Conservation (phyloP, 2,329 filamentous ascomycete genomes). For the Aspergillus pseudonomiae region DNA sequence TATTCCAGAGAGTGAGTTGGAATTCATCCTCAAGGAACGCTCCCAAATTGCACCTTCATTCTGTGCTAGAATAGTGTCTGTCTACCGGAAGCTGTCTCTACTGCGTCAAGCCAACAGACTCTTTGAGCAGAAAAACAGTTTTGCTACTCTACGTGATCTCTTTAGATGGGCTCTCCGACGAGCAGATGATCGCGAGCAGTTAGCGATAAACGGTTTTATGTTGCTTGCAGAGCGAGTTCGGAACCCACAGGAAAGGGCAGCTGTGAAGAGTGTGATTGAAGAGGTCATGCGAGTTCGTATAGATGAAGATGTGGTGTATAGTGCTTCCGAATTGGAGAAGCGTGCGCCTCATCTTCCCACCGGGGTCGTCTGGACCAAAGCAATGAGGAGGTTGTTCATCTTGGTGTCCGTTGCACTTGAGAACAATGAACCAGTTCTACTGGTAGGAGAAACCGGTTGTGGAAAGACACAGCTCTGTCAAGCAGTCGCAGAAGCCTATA, state of each 20-base stretch:
- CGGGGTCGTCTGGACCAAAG: slow-evolving; percentile 85
- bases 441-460: slow-evolving; percentile 96
- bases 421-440: slow-evolving; percentile 89
- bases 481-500: slow-evolving; percentile 78
- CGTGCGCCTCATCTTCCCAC: slow-evolving; percentile 50
- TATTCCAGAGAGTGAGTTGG: slow-evolving; percentile 91
- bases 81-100: slow-evolving; percentile 89
- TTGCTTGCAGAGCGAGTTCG: slow-evolving; percentile 90
- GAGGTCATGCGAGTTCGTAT: slow-evolving; percentile 85
- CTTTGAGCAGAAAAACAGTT: slow-evolving; percentile 97
- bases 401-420: slow-evolving; percentile 83
- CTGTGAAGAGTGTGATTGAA: slow-evolving; percentile 87
- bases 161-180: slow-evolving; percentile 91
- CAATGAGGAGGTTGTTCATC: slow-evolving; percentile 89
- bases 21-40: slow-evolving; percentile 85
- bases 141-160: slow-evolving; percentile 91
- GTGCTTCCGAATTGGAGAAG: slow-evolving; percentile 59
- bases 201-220: slow-evolving; percentile 95
- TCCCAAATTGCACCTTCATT: slow-evolving; percentile 90
- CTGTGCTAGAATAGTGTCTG: slow-evolving; percentile 85
- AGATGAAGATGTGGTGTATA: slow-evolving; percentile 73
- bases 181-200: slow-evolving; percentile 82
- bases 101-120: slow-evolving; percentile 86
- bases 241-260: slow-evolving; percentile 81
- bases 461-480: slow-evolving; percentile 98